These are phyloP conservation scores for Pythium dissotocum DNA, from an alignment of 352 stramenopile genomes.

Conservation along the genomic window DNA sequence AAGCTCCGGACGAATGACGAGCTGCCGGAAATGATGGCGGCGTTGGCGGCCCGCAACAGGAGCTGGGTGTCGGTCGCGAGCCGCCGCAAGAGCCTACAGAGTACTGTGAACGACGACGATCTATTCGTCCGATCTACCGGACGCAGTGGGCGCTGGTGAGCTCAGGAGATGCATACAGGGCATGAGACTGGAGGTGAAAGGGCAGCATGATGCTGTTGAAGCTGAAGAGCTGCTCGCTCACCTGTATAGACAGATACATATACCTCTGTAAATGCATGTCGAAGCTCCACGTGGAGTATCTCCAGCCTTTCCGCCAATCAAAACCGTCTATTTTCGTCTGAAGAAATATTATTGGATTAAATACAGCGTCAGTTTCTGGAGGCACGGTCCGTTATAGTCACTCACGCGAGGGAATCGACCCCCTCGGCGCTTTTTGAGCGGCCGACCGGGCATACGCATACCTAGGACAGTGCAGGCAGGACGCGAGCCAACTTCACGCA, in stretches of 20 bases:
- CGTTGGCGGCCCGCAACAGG: slow-evolving; percentile 16
- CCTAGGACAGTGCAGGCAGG: neutral
- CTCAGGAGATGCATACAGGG: neutral
- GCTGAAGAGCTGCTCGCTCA: neutral
- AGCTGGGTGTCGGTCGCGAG: slow-evolving; percentile 11
- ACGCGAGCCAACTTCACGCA: slow-evolving; percentile 12
- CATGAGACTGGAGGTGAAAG: neutral
- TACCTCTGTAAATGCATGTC: neutral
- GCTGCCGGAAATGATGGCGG: slow-evolving; percentile 18
- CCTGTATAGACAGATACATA: neutral
- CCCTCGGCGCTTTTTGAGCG: neutral
- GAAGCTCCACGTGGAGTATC: neutral
- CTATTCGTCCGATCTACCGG: neutral
- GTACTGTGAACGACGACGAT: slow-evolving; percentile 4
- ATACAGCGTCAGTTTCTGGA: slow-evolving; percentile 1
- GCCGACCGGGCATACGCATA: neutral
- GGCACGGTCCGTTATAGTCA: slow-evolving; percentile 8
- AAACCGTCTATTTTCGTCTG: neutral
- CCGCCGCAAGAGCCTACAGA: neutral
- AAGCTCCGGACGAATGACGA: neutral
- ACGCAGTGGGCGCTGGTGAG: neutral
- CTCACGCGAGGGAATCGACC: slow-evolving; percentile 9
- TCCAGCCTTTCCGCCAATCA: slow-evolving; percentile 7
- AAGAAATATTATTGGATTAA: slow-evolving; percentile 2
- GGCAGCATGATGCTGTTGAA: neutral